Evolutionary conservation across 1,284 basidiomycete species (phyloP).

Genomic region (Apiotrichum porosum): DNA sequence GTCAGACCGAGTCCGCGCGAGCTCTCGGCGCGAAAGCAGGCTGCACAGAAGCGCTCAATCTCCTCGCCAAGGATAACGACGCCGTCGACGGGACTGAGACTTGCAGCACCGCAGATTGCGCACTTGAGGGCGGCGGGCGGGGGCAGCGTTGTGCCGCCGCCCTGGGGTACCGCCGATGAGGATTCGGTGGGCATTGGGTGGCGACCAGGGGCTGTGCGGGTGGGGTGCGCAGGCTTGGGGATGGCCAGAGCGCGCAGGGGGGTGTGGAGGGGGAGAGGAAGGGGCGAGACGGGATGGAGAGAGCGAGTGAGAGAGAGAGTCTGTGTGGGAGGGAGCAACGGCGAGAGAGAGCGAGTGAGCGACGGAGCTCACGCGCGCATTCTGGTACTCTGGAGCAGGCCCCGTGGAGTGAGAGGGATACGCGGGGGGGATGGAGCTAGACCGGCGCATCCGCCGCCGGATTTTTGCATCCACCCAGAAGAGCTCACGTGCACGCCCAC

Average conservation of each 20-base stretch:
- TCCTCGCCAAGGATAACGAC: slow-evolving; percentile 21
- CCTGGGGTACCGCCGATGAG: slow-evolving; percentile 13
- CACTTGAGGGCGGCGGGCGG: slow-evolving; percentile 34
- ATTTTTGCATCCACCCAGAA: too few relatives aligned
- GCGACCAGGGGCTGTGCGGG: not conserved
- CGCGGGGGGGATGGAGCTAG: not conserved
- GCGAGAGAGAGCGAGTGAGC: not conserved
- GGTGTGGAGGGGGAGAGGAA: not conserved
- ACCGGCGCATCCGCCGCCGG: too few relatives aligned
- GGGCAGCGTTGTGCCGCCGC: slow-evolving; percentile 5
- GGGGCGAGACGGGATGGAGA: not conserved
- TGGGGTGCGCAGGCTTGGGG: too few relatives aligned
- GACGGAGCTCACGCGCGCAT: too few relatives aligned
- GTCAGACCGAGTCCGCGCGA: not conserved
- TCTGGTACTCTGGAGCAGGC: too few relatives aligned
- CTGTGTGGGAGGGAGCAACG: not conserved
- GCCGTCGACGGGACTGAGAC: slow-evolving; percentile 14
- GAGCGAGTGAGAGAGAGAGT: not conserved
- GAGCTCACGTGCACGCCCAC: too few relatives aligned
- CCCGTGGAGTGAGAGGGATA: not conserved
- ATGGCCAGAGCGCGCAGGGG: too few relatives aligned
- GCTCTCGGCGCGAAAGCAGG: slow-evolving; percentile 20
- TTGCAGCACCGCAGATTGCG: slow-evolving; percentile 32
- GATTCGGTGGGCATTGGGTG: slow-evolving; percentile 41
- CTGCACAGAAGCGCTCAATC: slow-evolving; percentile 34